Base-by-base conservation (phyloP, 2,329 filamentous ascomycete species). In the Cercospora berteroae region DNA sequence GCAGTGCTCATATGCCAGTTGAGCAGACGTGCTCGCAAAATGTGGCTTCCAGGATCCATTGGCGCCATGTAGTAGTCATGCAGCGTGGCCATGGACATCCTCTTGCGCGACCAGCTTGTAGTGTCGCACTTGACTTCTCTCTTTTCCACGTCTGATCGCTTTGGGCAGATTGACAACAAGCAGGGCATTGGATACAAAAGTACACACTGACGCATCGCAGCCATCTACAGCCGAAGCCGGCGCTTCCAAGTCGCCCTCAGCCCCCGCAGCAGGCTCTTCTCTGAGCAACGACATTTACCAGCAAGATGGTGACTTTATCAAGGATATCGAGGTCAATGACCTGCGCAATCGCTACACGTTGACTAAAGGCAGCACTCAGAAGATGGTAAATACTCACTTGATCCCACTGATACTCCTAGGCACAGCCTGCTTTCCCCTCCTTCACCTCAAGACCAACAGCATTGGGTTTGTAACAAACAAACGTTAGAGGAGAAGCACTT, bases 241-340 rank as follows among this genome's bases (percentile, higher is more conserved):
- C 67, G 79, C 80, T 58, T 80, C 79, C 60, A 87, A 87, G 78
- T 86, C 88, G 57, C 82, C 85, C 20, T 82, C 84, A 31, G 65
- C 60, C 23, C 33, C 61, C 29, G 79, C 79, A 20, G 76, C 79
- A 33, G 80, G 81, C 20, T 84, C 84, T 48, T 88, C 88, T 69
- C 86, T 96, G 79, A 93, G 94, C 75, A 89, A 90, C 75, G 93
- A 96, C 76, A 91, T 97, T 79, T 98, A 98, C 78, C 91, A 96
- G 74, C 91, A 94, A 69, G 95, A 98, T 79, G 95, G 95, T 75
- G 95, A 99, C 81, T 98, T 92, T 80, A 98, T 99, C 82, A 95
- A 96, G 81, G 95, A 99, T 78, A 97, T 99, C 77, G 95, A 98
- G 84, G 93, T 99, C 84, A 99, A 99, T 81, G 94, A 98, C 81